Conservation (phyloP, 768 basidiomycete species). For the Atractiella rhizophila region DNA sequence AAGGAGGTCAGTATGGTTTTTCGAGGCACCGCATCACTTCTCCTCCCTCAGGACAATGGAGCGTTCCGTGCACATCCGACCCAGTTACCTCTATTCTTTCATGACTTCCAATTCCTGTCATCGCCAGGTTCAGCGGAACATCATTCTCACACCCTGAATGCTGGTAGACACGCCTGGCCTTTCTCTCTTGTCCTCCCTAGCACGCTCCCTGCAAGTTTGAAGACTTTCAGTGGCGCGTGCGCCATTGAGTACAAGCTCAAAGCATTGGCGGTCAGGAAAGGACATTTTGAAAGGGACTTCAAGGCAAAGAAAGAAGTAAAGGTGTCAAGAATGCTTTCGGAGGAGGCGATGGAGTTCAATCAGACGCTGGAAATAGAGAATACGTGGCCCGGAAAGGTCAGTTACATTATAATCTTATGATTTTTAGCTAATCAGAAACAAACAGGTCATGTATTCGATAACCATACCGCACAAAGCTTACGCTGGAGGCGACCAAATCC, state of each 20-base stretch:
- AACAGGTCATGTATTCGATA: conserved; percentile 54
- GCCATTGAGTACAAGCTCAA: conserved; percentile 68
- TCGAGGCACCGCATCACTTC: conserved; percentile 34
- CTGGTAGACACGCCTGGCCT: conserved; percentile 79
- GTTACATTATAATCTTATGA: too few relatives aligned
- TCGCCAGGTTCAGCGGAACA: conserved; percentile 20
- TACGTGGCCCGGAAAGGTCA: conserved; percentile 73
- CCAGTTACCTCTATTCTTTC: conserved; percentile 16
- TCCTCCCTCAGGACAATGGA: conserved; percentile 21
- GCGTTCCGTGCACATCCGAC: conserved; percentile 29
- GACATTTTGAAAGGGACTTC: conserved; percentile 39
- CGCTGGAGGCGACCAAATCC: conserved; percentile 65
- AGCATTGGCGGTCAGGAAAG: conserved; percentile 53
- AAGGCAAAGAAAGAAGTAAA: conserved; percentile 36
- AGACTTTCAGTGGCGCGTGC: conserved; percentile 30
- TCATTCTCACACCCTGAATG: conserved; percentile 61
- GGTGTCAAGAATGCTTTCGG: conserved; percentile 44
- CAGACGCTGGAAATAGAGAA: conserved; percentile 87
- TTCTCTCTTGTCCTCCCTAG: conserved; percentile 71
- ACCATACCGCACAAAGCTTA: conserved; percentile 88
- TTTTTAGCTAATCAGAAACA: too few relatives aligned
- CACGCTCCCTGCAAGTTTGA: conserved; percentile 51
- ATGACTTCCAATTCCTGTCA: conserved; percentile 17
- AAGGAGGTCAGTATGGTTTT: conserved; percentile 65
- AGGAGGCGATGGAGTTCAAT: conserved; percentile 78